Evolutionary conservation across 768 basidiomycete genomes (phyloP).

Genomic region (Amanita phalloides): DNA sequence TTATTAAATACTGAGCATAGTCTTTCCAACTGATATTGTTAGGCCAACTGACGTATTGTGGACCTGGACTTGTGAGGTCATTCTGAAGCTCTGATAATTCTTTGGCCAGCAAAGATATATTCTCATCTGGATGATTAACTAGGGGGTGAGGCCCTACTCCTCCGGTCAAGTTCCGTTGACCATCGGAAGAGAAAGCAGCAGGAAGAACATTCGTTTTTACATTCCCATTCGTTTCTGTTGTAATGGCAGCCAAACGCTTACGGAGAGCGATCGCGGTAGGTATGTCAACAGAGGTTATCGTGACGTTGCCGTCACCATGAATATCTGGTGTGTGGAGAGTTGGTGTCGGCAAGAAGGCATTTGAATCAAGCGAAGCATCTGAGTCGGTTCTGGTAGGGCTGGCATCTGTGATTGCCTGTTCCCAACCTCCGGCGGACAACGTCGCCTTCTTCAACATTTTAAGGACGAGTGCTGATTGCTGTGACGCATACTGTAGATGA

Average conservation of each 20-base stretch:
- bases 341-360: conserved; percentile 13
- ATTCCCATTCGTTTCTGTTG: conserved; percentile 15
- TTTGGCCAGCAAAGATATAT: conserved; percentile 59
- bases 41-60: conserved; percentile 65
- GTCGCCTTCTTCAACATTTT: conserved; percentile 36
- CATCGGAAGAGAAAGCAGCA: conserved; percentile 2
- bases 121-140: conserved; percentile 52
- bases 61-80: conserved; percentile 69
- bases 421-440: conserved; percentile 53
- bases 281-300: conserved; percentile 44
- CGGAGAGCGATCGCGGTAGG: conserved; percentile 42
- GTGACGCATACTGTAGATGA: conserved; percentile 48
- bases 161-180: conserved; percentile 9
- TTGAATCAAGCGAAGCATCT: conserved; percentile 15
- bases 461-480: conserved; percentile 34
- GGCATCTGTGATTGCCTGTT: conserved; percentile 45
- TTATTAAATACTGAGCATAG: conserved; percentile 78
- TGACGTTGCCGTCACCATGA: conserved; percentile 35
- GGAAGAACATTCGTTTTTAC: conserved; percentile 6
- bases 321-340: conserved; percentile 32
- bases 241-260: conserved; percentile 40
- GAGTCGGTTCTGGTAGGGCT: conserved; percentile 29
- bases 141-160: conserved; percentile 32
- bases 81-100: conserved; percentile 67
- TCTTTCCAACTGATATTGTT: conserved; percentile 73